phyloP scores from a whole-genome alignment of 2,329 filamentous ascomycete genomes.

The Xylaria sp. region DNA sequence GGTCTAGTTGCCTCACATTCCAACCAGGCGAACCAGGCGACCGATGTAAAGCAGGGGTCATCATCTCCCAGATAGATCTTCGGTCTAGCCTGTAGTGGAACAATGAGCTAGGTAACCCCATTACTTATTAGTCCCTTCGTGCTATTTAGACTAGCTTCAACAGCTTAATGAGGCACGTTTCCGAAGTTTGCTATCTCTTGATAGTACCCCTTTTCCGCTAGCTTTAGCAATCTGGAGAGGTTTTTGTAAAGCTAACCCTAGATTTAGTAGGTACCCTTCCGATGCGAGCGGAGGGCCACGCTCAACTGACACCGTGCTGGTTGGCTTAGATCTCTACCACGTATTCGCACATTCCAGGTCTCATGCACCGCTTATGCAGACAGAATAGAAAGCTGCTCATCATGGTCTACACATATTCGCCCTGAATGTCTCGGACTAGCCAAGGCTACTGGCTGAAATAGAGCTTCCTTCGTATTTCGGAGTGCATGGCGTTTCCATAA shows the following conservation, averaged over 20 bases:
- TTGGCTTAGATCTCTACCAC: not conserved
- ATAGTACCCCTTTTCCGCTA: not conserved
- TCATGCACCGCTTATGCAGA: not conserved
- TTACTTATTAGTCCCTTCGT: not conserved
- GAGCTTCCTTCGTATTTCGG: constrained; percentile 14
- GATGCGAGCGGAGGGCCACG: not conserved
- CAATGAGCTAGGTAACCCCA: not conserved
- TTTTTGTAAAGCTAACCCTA: not conserved
- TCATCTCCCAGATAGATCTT: not conserved
- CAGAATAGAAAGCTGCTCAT: not conserved
- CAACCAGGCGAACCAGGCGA: not conserved
- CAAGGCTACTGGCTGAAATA: constrained; percentile 17
- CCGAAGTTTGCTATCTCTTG: not conserved
- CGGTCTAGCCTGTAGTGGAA: not conserved
- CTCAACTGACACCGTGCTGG: not conserved
- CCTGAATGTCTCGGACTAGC: not conserved
- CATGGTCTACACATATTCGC: not conserved
- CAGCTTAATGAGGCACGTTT: not conserved
- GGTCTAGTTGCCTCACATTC: not conserved
- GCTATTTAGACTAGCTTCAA: not conserved
- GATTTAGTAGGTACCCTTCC: not conserved
- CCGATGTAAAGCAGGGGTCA: not conserved
- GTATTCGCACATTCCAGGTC: not conserved
- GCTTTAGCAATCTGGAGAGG: not conserved
- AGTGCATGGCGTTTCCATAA: constrained; percentile 22